phyloP scores from a whole-genome alignment of 306 rosid genomes.

The Fragaria vesca region DNA sequence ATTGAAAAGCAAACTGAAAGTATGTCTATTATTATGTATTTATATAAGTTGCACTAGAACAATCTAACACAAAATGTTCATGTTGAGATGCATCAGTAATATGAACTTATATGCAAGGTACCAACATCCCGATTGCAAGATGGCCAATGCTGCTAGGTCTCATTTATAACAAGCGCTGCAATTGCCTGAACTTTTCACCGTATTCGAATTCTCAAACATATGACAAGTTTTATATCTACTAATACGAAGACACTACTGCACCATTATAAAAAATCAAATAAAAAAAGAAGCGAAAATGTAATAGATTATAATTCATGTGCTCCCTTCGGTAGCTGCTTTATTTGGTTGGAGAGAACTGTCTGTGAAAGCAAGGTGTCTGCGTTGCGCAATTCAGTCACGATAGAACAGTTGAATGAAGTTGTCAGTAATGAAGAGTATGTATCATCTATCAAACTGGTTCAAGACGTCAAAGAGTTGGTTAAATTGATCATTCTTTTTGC shows the following conservation, averaged over 20 bases:
- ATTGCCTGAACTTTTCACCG: not conserved
- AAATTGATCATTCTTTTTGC: conserved; percentile 41
- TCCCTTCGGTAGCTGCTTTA: conserved; percentile 25
- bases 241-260: not conserved
- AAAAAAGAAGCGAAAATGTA: not conserved
- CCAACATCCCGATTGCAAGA: too few species aligned
- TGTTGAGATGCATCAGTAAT: too few species aligned
- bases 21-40: too few species aligned
- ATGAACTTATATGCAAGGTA: too few species aligned
- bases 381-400: conserved; percentile 5
- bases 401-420: not conserved
- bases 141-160: too few species aligned
- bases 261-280: not conserved
- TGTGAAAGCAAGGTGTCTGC: conserved; percentile 21
- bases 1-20: too few species aligned
- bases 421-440: not conserved
- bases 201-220: not conserved
- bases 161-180: not conserved
- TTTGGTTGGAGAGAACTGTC: conserved; percentile 16
- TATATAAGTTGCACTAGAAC: too few species aligned
- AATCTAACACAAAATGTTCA: too few species aligned
- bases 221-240: not conserved
- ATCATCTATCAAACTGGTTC: conserved; percentile 19
- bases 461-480: not conserved
- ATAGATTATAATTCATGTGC: not conserved